Evolutionary conservation across 164 flowering plant genomes (phyloP), one percentile per base, ranked within the genome.

Genomic region (Piper betle): DNA sequence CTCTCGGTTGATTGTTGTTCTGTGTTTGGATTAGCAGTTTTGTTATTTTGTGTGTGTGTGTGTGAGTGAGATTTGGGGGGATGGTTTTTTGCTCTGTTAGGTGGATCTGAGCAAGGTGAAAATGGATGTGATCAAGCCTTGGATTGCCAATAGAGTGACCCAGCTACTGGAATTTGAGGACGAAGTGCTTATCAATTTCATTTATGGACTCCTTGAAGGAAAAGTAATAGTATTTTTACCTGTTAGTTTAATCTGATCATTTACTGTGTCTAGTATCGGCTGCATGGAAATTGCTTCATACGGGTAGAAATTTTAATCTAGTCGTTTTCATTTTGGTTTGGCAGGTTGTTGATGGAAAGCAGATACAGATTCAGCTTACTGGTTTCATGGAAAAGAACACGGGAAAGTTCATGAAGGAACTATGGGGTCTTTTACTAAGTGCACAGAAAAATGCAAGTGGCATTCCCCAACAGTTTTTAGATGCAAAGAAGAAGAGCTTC

Each of bases 331-430:
- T 8, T 60, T 55, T 6, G 59, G 65, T 58, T 56, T 42, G 70
- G 71, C 74, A 93, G 99, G 81, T 43, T 37, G 87, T 91, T 65
- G 92, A 94, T 77, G 99, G 99, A 56, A 91, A 94, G 77, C 82
- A 81, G 71, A 70, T 94, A 55, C 99, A 94, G 61, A 94, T 94
- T 62, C 79, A 83, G 53, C 78, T 94, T 2, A 94, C 97, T 58
- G 97, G 99, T 20, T 94, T 94, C 69, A 94, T 94, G 97, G 99
- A 94, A 76, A 94, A 90, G 64, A 88, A 88, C 66, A 91, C 96
- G 20, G 97, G 84, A 5, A 94, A 87, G 77, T 94, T 94, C 72
- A 94, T 94, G 99, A 94, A 82, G 71, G 96, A 94, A 73, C 92
- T 94, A 6, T 94, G 99, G 97, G 54, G 71, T 1, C 85, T 86